Evolutionary conservation across 345 rosid genomes (phyloP), one percentile per base, ranked within the genome.

Genomic region (Mercurialis annua): DNA sequence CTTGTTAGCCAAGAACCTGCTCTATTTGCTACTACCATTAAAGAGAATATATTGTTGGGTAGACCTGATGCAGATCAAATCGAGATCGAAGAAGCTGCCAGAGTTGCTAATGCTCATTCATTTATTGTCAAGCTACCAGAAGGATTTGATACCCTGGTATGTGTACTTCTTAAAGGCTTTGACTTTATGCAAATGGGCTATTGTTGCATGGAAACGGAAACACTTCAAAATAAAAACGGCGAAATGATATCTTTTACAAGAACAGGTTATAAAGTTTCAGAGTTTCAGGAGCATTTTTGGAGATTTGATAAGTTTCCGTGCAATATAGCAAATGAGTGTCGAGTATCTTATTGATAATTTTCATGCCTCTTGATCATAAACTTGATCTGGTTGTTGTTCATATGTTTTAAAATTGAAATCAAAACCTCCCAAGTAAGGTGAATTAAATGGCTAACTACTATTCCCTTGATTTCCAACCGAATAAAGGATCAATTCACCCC

Each of bases 1-100:
- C 94, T 93, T 10, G 98, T 93, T 56, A 93, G 98, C 81, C 98
- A 93, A 83, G 98, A 93, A 59, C 98, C 97, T 23, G 96, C 97
- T 6, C 73, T 93, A 18, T 93, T 93, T 40, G 98, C 98, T 1
- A 90, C 98, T 77, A 83, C 92, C 70, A 93, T 93, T 67, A 93
- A 83, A 79, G 98, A 93, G 69, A 93, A 93, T 72, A 89, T 93
- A 73, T 85, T 93, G 23, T 74, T 93, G 67, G 98, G 97, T 73
- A 86, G 98, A 72, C 92, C 98, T 0, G 94, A 85, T 58, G 94
- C 98, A 3, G 83, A 82, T 66, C 85, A 69, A 65, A 81, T 77
- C 4, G 98, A 93, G 80, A 75, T 93, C 0, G 98, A 93, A 57
- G 98, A 90, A 68, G 98, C 98, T 14, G 98, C 98, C 54, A 81